Evolutionary conservation across 495 filamentous ascomycete genomes (phyloP).

Genomic region (Lindgomyces ingoldianus): DNA sequence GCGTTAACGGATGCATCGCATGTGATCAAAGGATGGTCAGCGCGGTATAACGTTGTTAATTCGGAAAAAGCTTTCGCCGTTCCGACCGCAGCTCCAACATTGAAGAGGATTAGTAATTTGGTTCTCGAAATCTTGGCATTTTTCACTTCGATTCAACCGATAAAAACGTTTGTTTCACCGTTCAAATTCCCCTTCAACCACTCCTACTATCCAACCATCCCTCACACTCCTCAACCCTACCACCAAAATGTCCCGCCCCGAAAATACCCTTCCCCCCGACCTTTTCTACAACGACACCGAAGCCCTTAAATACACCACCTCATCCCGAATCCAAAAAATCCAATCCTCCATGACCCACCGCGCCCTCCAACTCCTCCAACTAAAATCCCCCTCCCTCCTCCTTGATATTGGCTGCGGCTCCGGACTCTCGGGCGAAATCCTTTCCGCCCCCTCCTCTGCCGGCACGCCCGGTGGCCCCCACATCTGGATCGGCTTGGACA

Average conservation of each 20-base stretch:
- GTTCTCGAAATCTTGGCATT: too few relatives aligned
- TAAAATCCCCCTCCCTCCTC: slow-evolving; percentile 78
- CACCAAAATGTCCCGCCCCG: slow-evolving; percentile 84
- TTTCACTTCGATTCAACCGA: too few relatives aligned
- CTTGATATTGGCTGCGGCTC: slow-evolving; percentile 95
- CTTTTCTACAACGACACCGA: slow-evolving; percentile 95
- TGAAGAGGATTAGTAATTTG: too few relatives aligned
- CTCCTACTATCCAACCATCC: background rate
- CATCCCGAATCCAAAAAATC: slow-evolving; percentile 90
- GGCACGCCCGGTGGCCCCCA: slow-evolving; percentile 76
- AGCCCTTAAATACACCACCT: slow-evolving; percentile 96
- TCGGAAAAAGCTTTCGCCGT: too few relatives aligned
- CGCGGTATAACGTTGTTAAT: too few relatives aligned
- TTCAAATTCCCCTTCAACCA: background rate
- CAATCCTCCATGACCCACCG: slow-evolving; percentile 92
- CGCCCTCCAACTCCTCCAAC: slow-evolving; percentile 84
- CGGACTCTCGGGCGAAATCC: slow-evolving; percentile 90
- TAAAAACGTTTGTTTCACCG: too few relatives aligned
- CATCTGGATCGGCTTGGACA: slow-evolving; percentile 93
- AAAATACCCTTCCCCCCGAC: slow-evolving; percentile 90
- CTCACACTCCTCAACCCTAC: background rate
- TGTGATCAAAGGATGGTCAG: too few relatives aligned
- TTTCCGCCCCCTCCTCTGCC: slow-evolving; percentile 60
- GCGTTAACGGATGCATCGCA: too few relatives aligned
- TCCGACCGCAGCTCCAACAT: too few relatives aligned